These are phyloP conservation scores for Botrytis aclada DNA, from an alignment of 2,329 filamentous ascomycete genomes.

Conservation along the genomic window DNA sequence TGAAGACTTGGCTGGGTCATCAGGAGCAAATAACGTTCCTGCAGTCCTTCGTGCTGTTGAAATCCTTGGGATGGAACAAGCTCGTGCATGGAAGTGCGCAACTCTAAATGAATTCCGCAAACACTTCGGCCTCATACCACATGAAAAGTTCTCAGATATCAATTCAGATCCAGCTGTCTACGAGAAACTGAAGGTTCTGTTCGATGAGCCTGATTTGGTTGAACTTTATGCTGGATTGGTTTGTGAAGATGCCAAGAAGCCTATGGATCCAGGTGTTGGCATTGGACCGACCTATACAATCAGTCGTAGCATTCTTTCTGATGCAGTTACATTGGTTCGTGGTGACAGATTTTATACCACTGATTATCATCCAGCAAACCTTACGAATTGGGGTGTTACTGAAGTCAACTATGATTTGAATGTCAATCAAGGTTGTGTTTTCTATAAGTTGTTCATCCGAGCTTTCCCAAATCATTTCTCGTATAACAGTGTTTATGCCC, in stretches of 20 bases:
- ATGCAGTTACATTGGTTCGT: slow-evolving; percentile 56
- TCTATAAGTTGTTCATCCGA: slow-evolving; percentile 77
- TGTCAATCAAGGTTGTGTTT: slow-evolving; percentile 64
- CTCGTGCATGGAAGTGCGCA: slow-evolving; percentile 70
- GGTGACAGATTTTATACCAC: slow-evolving; percentile 54
- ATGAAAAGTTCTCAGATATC: slow-evolving; percentile 77
- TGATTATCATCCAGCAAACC: slow-evolving; percentile 52
- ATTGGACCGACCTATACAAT: slow-evolving; percentile 51
- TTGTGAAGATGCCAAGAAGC: slow-evolving; percentile 51
- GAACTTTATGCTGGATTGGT: slow-evolving; percentile 67
- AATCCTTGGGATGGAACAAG: slow-evolving; percentile 74
- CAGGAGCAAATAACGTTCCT: slow-evolving; percentile 71
- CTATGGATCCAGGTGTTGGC: slow-evolving; percentile 49
- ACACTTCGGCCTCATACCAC: slow-evolving; percentile 72
- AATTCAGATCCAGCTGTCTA: slow-evolving; percentile 72
- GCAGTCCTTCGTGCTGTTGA: slow-evolving; percentile 71
- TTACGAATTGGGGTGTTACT: slow-evolving; percentile 81
- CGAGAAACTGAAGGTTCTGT: slow-evolving; percentile 61
- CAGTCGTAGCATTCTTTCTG: slow-evolving; percentile 53
- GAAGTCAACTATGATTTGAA: slow-evolving; percentile 63
- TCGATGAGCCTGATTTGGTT: slow-evolving; percentile 57
- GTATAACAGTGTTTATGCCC: slow-evolving; percentile 77
- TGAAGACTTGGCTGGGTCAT: slow-evolving; percentile 68
- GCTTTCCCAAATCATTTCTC: slow-evolving; percentile 78
- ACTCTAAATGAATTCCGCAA: slow-evolving; percentile 77